Conservation (phyloP, 1,284 basidiomycete genomes). For the Tilletia horrida region DNA sequence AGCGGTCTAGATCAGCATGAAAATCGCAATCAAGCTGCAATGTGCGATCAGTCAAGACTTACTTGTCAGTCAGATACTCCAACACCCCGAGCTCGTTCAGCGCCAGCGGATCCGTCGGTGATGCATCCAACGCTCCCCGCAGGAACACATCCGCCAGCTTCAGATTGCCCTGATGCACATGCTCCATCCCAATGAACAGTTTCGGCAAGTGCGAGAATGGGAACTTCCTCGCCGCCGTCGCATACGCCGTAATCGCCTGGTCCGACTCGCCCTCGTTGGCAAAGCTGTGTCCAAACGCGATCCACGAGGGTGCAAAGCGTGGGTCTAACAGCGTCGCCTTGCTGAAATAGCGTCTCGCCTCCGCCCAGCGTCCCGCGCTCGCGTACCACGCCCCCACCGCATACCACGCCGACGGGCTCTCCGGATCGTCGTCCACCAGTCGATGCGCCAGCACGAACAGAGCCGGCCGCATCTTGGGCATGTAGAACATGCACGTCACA, state of each 20-base stretch:
- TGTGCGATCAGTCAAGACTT: constrained; percentile 54
- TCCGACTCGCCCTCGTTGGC: constrained; percentile 93
- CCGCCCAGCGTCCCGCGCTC: constrained; percentile 67
- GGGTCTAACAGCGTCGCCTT: constrained; percentile 97
- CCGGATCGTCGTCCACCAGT: constrained; percentile 82
- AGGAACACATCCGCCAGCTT: constrained; percentile 81
- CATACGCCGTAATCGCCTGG: constrained; percentile 95
- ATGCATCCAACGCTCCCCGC: constrained; percentile 72
- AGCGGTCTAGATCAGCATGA: background rate
- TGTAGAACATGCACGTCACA: constrained; percentile 94
- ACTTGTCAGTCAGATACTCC: constrained; percentile 80
- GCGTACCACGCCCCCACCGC: constrained; percentile 98
- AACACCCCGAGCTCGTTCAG: constrained; percentile 91
- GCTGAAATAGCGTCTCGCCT: constrained; percentile 57
- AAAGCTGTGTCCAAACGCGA: constrained; percentile 95
- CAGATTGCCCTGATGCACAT: constrained; percentile 82
- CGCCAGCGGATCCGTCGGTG: constrained; percentile 79
- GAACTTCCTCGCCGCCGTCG: constrained; percentile 89
- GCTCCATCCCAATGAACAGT: constrained; percentile 97
- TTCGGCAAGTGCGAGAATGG: constrained; percentile 88
- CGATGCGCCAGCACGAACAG: constrained; percentile 94
- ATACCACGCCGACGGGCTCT: constrained; percentile 91
- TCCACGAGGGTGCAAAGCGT: constrained; percentile 91
- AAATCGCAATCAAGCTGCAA: background rate
- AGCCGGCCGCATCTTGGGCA: constrained; percentile 81